Percentiles rank a stretch among this genome's conserved stretches.
phyloP scores from a whole-genome alignment of 352 stramenopile species.

The Phytophthora sojae region DNA sequence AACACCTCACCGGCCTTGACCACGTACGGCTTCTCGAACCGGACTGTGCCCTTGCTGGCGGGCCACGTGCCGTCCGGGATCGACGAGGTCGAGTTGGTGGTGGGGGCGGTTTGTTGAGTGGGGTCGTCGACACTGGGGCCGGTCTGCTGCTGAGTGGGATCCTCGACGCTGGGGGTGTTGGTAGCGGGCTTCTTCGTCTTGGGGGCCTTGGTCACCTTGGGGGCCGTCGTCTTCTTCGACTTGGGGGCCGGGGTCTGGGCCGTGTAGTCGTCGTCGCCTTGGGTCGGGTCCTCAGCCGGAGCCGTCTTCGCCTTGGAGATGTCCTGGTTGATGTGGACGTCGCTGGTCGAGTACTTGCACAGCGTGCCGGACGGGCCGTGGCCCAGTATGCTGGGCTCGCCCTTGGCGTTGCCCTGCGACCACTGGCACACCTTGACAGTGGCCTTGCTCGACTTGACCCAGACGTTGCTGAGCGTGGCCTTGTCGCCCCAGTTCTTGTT shows the following conservation, averaged over 20 bases:
- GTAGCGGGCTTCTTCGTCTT: not conserved
- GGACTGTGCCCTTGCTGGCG: constrained; percentile 24
- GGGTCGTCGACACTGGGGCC: not conserved
- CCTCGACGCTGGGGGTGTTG: not conserved
- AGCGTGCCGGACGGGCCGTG: constrained; percentile 6
- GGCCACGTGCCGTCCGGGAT: constrained; percentile 28
- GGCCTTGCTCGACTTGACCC: constrained; percentile 13
- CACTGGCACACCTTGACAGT: no score
- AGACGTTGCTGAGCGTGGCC: constrained; percentile 22
- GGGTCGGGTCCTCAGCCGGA: not conserved
- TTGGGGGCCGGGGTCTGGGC: constrained; percentile 5
- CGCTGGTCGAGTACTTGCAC: constrained; percentile 30
- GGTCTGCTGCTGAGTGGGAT: not conserved
- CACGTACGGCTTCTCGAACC: constrained; percentile 16
- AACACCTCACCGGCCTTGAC: constrained; percentile 23
- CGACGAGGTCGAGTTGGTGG: not conserved
- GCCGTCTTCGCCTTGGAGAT: constrained; percentile 6
- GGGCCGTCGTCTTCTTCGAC: not conserved
- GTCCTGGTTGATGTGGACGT: constrained; percentile 33
- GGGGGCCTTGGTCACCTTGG: not conserved
- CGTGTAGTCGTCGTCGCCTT: not conserved
- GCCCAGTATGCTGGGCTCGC: constrained; percentile 15
- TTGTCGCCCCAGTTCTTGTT: constrained; percentile 24
- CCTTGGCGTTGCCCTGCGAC: not conserved
- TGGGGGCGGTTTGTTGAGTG: not conserved